Evolutionary conservation across 2,329 filamentous ascomycete species (phyloP), one percentile per base, ranked within the genome.

Genomic region (Rhexocercosporidium sp.): DNA sequence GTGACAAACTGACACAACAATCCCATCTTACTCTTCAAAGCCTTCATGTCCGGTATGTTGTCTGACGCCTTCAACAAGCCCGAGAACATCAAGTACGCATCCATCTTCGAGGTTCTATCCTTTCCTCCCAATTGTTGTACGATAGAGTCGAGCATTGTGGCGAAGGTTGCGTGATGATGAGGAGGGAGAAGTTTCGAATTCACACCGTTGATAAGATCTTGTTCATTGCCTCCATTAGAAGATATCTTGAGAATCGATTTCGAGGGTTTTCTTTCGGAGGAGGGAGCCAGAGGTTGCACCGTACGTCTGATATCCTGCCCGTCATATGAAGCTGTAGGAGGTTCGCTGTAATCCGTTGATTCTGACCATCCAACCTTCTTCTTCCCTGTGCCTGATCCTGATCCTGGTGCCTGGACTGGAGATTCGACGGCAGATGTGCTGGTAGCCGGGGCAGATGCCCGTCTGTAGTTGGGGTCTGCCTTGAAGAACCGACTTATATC

Each of bases 71-170:
- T 92, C 73, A 97, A 82, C 3, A 90, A 89, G 39, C 89, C 86
- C 37, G 91, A 88, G 53, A 99, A 83, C 74, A 91, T 91, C 77
- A 90, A 89, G 75, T 99, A 98, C 59, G 94, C 93, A 80, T 99
- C 96, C 37, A 96, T 80, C 72, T 91, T 91, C 14, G 88, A 89
- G 66, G 89, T 86, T 62, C 90, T 85, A 72, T 94, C 91, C 34
- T 88, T 83, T 25, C 92, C 89, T 44, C 91, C 92, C 57, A 99
- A 85, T 79, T 96, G 92, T 78, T 92, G 90, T 41, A 93, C 86
- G 5, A 93, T 88, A 0, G 93, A 96, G 73, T 97, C 92, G 71
- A 98, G 81, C 90, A 97, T 96, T 73, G 88, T 88, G 70, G 86
- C 85, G 66, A 97, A 89, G 46, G 86, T 90, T 53, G 85, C 82